Conservation (phyloP, 352 stramenopile genomes). For the Phytophthora colocasiae region DNA sequence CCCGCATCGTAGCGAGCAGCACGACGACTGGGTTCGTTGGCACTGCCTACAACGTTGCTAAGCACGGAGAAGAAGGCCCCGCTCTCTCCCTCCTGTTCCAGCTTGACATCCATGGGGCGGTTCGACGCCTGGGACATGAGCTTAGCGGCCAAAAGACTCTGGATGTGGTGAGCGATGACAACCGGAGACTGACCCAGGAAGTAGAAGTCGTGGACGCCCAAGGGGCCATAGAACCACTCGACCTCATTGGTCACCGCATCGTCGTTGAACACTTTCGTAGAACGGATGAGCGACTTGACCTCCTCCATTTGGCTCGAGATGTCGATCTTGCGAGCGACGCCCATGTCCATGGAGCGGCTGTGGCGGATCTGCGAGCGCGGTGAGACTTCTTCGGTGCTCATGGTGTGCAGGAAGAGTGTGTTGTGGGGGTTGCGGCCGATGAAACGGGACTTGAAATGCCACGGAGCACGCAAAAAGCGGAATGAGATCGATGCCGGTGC, state of each 20-base stretch:
- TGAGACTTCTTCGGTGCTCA: conserved; percentile 43
- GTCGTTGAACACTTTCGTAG: conserved; percentile 66
- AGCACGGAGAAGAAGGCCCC: conserved; percentile 84
- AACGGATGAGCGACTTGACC: conserved; percentile 64
- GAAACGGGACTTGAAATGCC: conserved; percentile 24
- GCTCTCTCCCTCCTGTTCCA: conserved; percentile 75
- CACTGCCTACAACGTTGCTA: conserved; percentile 82
- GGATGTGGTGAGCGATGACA: conserved; percentile 81
- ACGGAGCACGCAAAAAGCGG: conserved; percentile 43
- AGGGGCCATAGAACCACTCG: conserved; percentile 84
- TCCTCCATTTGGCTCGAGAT: conserved; percentile 71
- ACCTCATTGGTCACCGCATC: conserved; percentile 71
- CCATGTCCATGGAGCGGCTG: conserved; percentile 70
- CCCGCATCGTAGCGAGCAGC: conserved; percentile 57
- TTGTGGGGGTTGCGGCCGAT: conserved; percentile 4
- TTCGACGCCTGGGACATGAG: conserved; percentile 83
- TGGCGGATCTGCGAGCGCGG: conserved; percentile 41
- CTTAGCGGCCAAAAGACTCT: conserved; percentile 83
- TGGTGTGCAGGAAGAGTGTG: neutral
- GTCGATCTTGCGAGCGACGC: conserved; percentile 60
- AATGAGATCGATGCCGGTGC: conserved; percentile 30
- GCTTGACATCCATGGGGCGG: conserved; percentile 79
- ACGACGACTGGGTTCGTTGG: conserved; percentile 52
- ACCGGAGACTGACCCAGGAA: conserved; percentile 69
- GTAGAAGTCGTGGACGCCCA: conserved; percentile 88